Evolutionary conservation across 2,329 filamentous ascomycete genomes (phyloP).

Genomic region (Penicillium nordicum): DNA sequence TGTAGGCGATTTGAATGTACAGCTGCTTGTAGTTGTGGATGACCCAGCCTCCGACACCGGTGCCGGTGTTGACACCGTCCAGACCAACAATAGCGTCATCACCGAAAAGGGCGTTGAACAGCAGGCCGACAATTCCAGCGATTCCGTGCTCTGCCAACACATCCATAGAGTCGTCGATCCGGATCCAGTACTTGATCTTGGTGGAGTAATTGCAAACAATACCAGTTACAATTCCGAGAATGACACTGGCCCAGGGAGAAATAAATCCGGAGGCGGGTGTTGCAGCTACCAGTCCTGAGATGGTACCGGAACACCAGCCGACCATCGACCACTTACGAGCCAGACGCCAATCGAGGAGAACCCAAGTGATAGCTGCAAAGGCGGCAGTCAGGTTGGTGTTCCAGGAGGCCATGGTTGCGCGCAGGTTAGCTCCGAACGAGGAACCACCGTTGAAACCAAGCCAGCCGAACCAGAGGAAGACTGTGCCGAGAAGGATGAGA

Average conservation of each 20-base stretch:
- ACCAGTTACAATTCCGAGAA: slow-evolving; percentile 60
- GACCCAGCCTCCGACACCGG: slow-evolving; percentile 62
- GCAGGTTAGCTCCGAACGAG: slow-evolving; percentile 86
- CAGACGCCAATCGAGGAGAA: slow-evolving; percentile 89
- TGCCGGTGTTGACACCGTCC: slow-evolving; percentile 59
- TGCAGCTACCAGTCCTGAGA: slow-evolving; percentile 82
- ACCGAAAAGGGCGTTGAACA: slow-evolving; percentile 74
- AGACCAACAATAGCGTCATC: slow-evolving; percentile 71
- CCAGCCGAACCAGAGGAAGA: slow-evolving; percentile 98
- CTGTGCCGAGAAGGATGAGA: slow-evolving; percentile 89
- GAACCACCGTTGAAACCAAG: slow-evolving; percentile 98
- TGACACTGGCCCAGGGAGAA: slow-evolving; percentile 61
- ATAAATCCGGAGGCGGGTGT: slow-evolving; percentile 81
- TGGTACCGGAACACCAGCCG: slow-evolving; percentile 85
- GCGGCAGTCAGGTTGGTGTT: slow-evolving; percentile 92
- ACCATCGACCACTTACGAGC: slow-evolving; percentile 94
- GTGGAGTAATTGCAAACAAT: slow-evolving; percentile 79
- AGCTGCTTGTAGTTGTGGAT: slow-evolving; percentile 68
- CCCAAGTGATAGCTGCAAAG: slow-evolving; percentile 91
- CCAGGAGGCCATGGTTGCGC: slow-evolving; percentile 96
- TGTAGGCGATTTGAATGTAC: slow-evolving; percentile 68
- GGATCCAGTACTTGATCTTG: slow-evolving; percentile 75
- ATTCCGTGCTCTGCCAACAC: slow-evolving; percentile 87
- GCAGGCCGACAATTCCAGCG: slow-evolving; percentile 75
- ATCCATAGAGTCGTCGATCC: slow-evolving; percentile 83